Evolutionary conservation across 352 stramenopile species (phyloP), one percentile per base, ranked within the genome.

Genomic region (Sclerospora graminicola): DNA sequence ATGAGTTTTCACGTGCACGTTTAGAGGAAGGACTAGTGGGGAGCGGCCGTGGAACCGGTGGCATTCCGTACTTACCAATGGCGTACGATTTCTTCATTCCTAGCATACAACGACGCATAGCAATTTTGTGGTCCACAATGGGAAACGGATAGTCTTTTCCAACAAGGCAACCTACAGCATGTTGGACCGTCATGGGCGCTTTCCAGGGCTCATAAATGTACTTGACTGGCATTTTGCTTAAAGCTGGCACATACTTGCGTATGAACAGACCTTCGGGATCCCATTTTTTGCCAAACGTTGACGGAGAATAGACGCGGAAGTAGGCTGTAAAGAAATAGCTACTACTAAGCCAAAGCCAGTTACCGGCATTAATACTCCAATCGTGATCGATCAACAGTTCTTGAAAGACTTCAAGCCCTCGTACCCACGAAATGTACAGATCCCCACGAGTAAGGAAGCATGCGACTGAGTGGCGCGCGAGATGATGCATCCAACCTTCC

Each of bases 121-220:
- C 73, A 0, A 63, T 75, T 53, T 91, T 90, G 57, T 97, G 81
- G 47, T 98, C 91, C 13, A 98, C 89, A 51, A 98, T 97, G 1
- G 88, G 92, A 36, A 83, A 71, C 3, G 95, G 94, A 55, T 99
- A 98, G 60, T 97, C 79, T 42, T 84, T 81, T 15, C 92, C 93
- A 21, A 96, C 81, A 8, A 90, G 58, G 54, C 84, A 95, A 1
- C 80, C 78, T 9, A 69, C 73, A 19, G 73, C 63, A 27, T 88
- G 67, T 47, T 96, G 89, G 13, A 97, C 69, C 19, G 57, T 73
- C 32, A 82, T 45, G 2, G 94, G 91, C 16, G 94, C 90, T 37
- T 95, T 97, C 95, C 94, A 98, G 2, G 93, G 95, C 54, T 98
- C 90, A 60, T 98, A 98, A 31, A 98, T 98, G 63, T 97, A 98